Base-by-base conservation (phyloP, 108 stramenopile genomes). In the Discostella pseudostelligera region DNA sequence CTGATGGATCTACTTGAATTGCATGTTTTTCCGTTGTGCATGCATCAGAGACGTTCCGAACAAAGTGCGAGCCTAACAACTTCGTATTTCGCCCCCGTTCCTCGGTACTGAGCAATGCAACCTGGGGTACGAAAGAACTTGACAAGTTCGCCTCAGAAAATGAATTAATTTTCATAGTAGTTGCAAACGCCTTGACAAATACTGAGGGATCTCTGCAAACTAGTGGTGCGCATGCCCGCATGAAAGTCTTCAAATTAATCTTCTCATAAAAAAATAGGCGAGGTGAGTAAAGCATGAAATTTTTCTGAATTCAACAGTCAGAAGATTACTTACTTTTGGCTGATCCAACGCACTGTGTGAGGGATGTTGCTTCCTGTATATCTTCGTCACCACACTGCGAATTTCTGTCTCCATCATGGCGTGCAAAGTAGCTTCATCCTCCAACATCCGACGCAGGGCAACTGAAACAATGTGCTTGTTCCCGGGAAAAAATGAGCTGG, bases 331-430 rank as follows among this genome's bases (percentile, higher is more conserved):
- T 29, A 63, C 72, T 13, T 69, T 67, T 17, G 62, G 70, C 53
- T 54, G 61, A 20, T 62, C 35, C 47, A 40, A 62, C n/a, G n/a
- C n/a, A 56, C 70, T 54, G 45, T 44, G 50, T 17, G 74, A 71
- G 49, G 59, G 69, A 45, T 62, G 75, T 56, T 81, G 78, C 56
- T 69, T 87, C 47, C 67, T 75, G 54, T 64, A 65, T 11, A 95
- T 63, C 42, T 82, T 85, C 1, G 85, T 42, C 14, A 91, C 68
- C 14, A 65, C 68, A 43, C 75, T 62, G 16, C 94, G 69, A 35
- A 97, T 94, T 67, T 97, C 94, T 37, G 87, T 86, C 61, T 97
- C 94, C 96, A 97, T 97, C 39, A 87, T 75, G 1, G 81, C 59
- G 68, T 90, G 90, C 32, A 97, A 80, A 13, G 90, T 94, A 12